phyloP scores from a whole-genome alignment of 1,139 yeast species.

The Blastobotrys petasosporus region DNA sequence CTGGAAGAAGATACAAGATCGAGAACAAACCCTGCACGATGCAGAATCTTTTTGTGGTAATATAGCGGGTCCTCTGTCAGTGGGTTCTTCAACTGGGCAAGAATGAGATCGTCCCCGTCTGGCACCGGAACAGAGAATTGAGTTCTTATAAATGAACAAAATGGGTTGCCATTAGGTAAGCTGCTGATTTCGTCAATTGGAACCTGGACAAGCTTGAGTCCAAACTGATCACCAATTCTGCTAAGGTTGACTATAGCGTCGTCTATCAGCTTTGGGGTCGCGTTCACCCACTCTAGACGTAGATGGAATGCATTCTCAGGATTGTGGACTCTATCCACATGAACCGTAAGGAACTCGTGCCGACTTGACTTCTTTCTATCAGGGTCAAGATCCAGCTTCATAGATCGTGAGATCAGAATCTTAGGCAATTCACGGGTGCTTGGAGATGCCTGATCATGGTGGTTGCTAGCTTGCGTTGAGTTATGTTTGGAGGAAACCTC shows the following conservation, averaged over 20 bases:
- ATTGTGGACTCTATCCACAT: slow-evolving; percentile 86
- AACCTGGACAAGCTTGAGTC: slow-evolving; percentile 79
- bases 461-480: slow-evolving; percentile 8
- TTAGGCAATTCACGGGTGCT: slow-evolving; percentile 23
- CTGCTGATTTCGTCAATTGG: slow-evolving; percentile 86
- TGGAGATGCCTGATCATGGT: slow-evolving; percentile 10
- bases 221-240: slow-evolving; percentile 78
- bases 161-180: slow-evolving; percentile 72
- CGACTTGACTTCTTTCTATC: slow-evolving; percentile 55
- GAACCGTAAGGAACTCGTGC: slow-evolving; percentile 74
- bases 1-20: slow-evolving; percentile 62
- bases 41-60: slow-evolving; percentile 58
- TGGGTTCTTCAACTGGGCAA: slow-evolving; percentile 23
- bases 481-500: slow-evolving; percentile 11
- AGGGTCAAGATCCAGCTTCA: slow-evolving; percentile 75
- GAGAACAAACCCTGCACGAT: slow-evolving; percentile 63
- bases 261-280: slow-evolving; percentile 84
- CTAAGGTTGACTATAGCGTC: slow-evolving; percentile 81
- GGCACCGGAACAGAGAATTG: slow-evolving; percentile 6
- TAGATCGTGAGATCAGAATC: slow-evolving; percentile 51
- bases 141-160: slow-evolving; percentile 72
- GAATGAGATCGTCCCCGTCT: background rate
- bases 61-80: slow-evolving; percentile 47
- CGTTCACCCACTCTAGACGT: slow-evolving; percentile 85
- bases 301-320: slow-evolving; percentile 94